Evolutionary conservation across 2,329 filamentous ascomycete genomes (phyloP).

Genomic region (Diplodia seriata): DNA sequence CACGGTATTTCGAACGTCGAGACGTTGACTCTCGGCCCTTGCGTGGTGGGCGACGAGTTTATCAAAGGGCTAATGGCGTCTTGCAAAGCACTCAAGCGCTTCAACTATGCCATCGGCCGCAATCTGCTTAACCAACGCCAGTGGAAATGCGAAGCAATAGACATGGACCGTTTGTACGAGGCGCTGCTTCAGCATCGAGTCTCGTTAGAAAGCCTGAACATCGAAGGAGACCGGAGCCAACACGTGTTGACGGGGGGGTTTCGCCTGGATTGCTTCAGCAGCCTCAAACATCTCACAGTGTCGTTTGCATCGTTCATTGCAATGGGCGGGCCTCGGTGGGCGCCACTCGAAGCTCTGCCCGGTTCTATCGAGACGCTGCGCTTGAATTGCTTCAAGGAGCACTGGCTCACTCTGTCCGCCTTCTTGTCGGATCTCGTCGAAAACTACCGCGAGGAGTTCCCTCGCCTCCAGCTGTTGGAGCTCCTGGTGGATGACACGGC

Average conservation of each 20-base stretch:
- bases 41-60: conserved; percentile 15
- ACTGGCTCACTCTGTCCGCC: conserved; percentile 16
- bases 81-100: neutral
- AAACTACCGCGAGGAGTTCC: conserved; percentile 18
- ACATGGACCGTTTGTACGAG: conserved; percentile 17
- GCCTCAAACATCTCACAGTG: neutral
- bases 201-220: neutral
- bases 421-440: conserved; percentile 20
- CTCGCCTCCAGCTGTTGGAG: conserved; percentile 1
- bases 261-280: neutral
- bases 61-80: conserved; percentile 13
- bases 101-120: conserved; percentile 16
- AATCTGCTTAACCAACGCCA: conserved; percentile 7
- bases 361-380: neutral
- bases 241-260: neutral
- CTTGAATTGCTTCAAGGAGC: conserved; percentile 13
- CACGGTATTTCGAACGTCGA: neutral
- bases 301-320: conserved; percentile 12
- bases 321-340: conserved; percentile 9
- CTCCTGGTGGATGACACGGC: conserved; percentile 19
- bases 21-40: conserved; percentile 2
- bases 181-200: conserved; percentile 1
- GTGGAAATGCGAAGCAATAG: conserved; percentile 19
- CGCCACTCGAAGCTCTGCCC: conserved; percentile 7
- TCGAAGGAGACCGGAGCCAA: conserved; percentile 15